Percentiles rank a stretch among this genome's conserved stretches.
Evolutionary conservation across 495 filamentous ascomycete genomes (phyloP).

Genomic region (Aspergillus ellipticus): DNA sequence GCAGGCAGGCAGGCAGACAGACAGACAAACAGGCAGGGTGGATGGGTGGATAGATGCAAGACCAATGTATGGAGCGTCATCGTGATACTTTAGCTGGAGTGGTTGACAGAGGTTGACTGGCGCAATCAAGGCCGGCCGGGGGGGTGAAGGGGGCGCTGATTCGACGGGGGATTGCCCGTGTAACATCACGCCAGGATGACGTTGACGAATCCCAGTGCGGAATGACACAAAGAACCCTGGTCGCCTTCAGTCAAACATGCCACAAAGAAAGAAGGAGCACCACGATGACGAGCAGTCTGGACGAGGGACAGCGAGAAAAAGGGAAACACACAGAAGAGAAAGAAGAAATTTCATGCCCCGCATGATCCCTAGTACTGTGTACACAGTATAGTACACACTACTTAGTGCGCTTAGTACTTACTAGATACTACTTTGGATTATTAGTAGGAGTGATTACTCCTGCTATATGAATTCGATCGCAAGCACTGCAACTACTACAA

Average conservation of each 20-base stretch:
- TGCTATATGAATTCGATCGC: no score
- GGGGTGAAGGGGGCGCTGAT: neutral
- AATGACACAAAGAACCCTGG: conserved; percentile 5
- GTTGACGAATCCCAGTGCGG: conserved; percentile 13
- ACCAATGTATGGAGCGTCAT: neutral
- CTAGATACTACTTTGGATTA: no score
- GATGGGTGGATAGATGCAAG: neutral
- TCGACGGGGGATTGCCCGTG: neutral
- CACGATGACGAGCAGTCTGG: conserved; percentile 1
- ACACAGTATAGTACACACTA: no score
- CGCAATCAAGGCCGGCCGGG: neutral
- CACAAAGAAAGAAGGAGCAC: conserved; percentile 3
- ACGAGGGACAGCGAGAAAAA: conserved; percentile 5
- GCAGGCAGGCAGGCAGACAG: neutral
- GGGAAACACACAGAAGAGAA: neutral
- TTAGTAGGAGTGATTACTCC: no score
- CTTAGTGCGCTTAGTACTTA: no score
- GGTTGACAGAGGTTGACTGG: no score
- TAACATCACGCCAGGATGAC: conserved; percentile 23
- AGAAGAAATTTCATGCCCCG: neutral
- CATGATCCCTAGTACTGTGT: neutral
- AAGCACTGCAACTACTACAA: no score
- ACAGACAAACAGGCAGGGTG: neutral
- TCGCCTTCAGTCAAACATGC: neutral
- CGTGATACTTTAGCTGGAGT: no score